Percentiles rank a stretch among this genome's conserved stretches.
These are phyloP conservation scores for Lentinula raphanica DNA, from an alignment of 768 basidiomycete species.

Conservation along the genomic window DNA sequence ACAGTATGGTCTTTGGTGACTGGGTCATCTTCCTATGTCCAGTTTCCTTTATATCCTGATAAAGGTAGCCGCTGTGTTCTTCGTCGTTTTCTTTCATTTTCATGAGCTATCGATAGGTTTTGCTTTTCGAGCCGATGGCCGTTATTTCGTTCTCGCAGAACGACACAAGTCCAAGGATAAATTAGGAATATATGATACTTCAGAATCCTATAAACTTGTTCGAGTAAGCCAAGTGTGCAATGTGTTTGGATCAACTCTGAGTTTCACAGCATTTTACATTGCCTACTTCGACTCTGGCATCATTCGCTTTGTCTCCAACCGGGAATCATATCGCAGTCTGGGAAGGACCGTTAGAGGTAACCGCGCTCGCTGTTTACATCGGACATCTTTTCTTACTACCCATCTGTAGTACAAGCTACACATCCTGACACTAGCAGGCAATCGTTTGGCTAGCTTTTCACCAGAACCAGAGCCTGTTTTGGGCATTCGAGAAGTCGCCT, in stretches of 20 bases:
- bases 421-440: slow-evolving; percentile 63
- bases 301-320: slow-evolving; percentile 69
- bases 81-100: neutral
- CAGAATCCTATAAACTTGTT: slow-evolving; percentile 64
- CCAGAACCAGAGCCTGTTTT: slow-evolving; percentile 78
- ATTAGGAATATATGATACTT: slow-evolving; percentile 75
- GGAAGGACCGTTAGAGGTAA: slow-evolving; percentile 83
- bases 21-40: slow-evolving; percentile 75
- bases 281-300: slow-evolving; percentile 67
- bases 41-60: slow-evolving; percentile 78
- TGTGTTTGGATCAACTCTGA: neutral
- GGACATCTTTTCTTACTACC: neutral
- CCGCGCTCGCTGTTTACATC: slow-evolving; percentile 5
- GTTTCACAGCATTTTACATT: slow-evolving; percentile 71
- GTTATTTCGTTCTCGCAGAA: slow-evolving; percentile 83
- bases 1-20: slow-evolving; percentile 81
- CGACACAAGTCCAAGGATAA: slow-evolving; percentile 88
- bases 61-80: slow-evolving; percentile 44
- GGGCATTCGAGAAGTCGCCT: slow-evolving; percentile 71
- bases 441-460: slow-evolving; percentile 57
- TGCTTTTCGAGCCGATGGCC: slow-evolving; percentile 73
- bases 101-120: slow-evolving; percentile 43
- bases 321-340: slow-evolving; percentile 75
- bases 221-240: slow-evolving; percentile 42
- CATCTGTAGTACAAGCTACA: slow-evolving; percentile 65